Percentiles rank a stretch among this genome's conserved stretches.
phyloP scores from a whole-genome alignment of 2,329 filamentous ascomycete species.

The Sporothrix curviconia region DNA sequence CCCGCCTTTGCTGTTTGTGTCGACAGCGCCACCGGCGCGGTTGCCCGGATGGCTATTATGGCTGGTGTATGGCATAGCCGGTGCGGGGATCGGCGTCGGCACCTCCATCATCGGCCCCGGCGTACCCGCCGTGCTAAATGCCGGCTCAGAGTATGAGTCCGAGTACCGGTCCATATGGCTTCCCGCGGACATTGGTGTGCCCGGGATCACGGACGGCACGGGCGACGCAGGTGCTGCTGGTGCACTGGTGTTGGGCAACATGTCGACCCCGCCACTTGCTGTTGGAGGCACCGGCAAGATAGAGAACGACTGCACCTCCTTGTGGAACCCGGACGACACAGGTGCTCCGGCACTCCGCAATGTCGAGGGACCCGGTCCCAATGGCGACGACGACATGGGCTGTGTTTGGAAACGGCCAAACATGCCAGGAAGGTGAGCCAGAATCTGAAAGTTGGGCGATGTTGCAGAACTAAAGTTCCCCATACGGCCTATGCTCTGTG shows the following conservation, averaged over 20 bases:
- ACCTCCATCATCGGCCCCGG: constrained; percentile 16
- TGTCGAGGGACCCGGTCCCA: constrained; percentile 11
- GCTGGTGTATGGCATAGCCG: too few species aligned
- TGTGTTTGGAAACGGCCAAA: constrained; percentile 31
- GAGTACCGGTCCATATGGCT: neutral
- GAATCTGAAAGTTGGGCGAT: constrained; percentile 34
- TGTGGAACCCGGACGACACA: constrained; percentile 15
- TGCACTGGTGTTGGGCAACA: neutral
- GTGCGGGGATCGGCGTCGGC: too few species aligned
- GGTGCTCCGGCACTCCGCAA: constrained; percentile 20
- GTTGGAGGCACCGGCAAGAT: neutral
- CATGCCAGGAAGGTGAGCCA: constrained; percentile 41
- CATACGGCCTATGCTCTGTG: constrained; percentile 28
- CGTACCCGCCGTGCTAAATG: constrained; percentile 14
- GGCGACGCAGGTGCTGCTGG: neutral
- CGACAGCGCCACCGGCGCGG: too few species aligned
- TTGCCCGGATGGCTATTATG: too few species aligned
- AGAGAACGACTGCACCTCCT: constrained; percentile 20
- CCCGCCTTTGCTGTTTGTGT: too few species aligned
- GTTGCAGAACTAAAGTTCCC: constrained; percentile 35
- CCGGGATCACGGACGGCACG: neutral
- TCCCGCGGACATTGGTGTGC: constrained; percentile 5
- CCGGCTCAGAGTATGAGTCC: neutral
- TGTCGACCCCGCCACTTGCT: neutral
- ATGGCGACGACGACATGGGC: constrained; percentile 1